phyloP scores from a whole-genome alignment of 2,329 filamentous ascomycete species.

The Xylaria sp. region DNA sequence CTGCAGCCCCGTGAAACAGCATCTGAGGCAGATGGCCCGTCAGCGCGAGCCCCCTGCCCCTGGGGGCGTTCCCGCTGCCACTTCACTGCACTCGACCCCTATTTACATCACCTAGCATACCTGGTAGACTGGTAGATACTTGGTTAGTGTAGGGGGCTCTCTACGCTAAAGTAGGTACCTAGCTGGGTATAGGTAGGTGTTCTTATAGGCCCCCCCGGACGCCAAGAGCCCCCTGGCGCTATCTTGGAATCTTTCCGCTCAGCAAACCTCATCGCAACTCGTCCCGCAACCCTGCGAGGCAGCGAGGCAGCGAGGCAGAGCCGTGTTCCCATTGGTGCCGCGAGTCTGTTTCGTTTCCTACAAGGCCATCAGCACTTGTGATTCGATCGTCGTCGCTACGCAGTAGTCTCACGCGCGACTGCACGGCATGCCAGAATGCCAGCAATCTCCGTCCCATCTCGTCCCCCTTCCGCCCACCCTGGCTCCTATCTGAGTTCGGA shows the following conservation, averaged over 20 bases:
- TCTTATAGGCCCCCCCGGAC: slow-evolving; percentile 9
- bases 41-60: slow-evolving; percentile 31
- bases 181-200: too few species aligned
- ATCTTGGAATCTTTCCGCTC: slow-evolving; percentile 31
- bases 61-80: slow-evolving; percentile 12
- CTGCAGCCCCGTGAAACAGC: slow-evolving; percentile 44
- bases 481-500: slow-evolving; percentile 40
- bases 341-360: slow-evolving; percentile 45
- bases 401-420: slow-evolving; percentile 8
- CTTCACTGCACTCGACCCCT: not conserved
- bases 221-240: slow-evolving; percentile 35
- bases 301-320: not conserved
- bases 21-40: slow-evolving; percentile 46
- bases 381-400: slow-evolving; percentile 23
- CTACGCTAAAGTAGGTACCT: not conserved
- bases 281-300: slow-evolving; percentile 31
- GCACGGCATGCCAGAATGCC: slow-evolving; percentile 1
- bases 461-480: slow-evolving; percentile 25
- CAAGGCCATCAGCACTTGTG: slow-evolving; percentile 13
- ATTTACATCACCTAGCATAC: too few species aligned
- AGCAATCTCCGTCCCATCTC: slow-evolving; percentile 25
- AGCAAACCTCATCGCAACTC: slow-evolving; percentile 41
- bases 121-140: too few species aligned
- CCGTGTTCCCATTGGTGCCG: slow-evolving; percentile 37
- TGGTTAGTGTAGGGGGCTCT: too few species aligned